Percentiles rank a stretch among this genome's conserved stretches.
Conservation (phyloP, 2,329 filamentous ascomycete genomes). For the Aspergillus sp. region DNA sequence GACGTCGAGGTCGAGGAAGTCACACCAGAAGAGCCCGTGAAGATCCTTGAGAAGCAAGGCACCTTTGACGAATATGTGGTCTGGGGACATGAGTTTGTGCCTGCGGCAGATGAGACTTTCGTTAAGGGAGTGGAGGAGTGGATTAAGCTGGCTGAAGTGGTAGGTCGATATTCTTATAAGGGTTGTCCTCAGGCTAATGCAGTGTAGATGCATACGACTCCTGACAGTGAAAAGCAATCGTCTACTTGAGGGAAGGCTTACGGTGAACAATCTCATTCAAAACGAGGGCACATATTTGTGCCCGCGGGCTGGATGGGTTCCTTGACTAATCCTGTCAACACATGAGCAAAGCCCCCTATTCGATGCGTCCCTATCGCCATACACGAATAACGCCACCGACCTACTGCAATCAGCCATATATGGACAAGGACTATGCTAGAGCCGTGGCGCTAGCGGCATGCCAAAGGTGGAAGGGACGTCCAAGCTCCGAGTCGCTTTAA, state of each 20-base stretch:
- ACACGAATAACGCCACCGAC: background rate
- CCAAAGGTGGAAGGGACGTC: background rate
- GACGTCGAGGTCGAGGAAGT: conserved; percentile 47
- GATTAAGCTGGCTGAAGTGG: conserved; percentile 70
- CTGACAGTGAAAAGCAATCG: conserved; percentile 13
- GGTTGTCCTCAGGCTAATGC: conserved; percentile 10
- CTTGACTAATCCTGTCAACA: background rate
- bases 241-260: conserved; percentile 15
- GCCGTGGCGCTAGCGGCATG: background rate
- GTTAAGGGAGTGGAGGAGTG: conserved; percentile 77
- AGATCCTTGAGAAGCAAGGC: conserved; percentile 62
- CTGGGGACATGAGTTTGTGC: conserved; percentile 77
- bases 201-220: conserved; percentile 31
- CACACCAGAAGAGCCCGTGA: conserved; percentile 52
- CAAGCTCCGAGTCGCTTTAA: background rate
- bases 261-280: background rate
- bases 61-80: conserved; percentile 74
- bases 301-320: background rate
- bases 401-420: background rate
- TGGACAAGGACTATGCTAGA: background rate
- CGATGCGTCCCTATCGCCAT: background rate
- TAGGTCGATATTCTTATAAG: conserved; percentile 42
- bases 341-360: background rate
- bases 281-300: background rate
- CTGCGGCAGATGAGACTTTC: conserved; percentile 68